These are phyloP conservation scores for Claviceps spartinae DNA, from an alignment of 2,329 filamentous ascomycete species.

Conservation along the genomic window DNA sequence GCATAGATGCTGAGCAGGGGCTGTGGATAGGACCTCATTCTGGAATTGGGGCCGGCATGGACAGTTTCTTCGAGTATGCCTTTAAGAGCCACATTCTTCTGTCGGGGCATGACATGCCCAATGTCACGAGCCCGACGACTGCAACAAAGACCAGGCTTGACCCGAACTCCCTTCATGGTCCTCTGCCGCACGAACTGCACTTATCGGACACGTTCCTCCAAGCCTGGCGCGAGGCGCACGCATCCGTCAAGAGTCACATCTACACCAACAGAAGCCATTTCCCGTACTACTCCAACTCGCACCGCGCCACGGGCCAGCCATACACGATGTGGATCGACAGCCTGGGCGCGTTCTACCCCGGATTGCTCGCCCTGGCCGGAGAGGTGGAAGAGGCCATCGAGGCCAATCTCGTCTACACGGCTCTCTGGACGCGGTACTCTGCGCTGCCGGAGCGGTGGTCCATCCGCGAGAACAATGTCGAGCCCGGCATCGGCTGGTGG, in stretches of 20 bases:
- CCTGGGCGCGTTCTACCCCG: conserved; percentile 87
- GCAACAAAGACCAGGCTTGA: conserved; percentile 39
- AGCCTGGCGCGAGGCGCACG: conserved; percentile 75
- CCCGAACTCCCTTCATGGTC: conserved; percentile 47
- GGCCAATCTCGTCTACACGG: conserved; percentile 80
- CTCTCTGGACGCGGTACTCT: conserved; percentile 89
- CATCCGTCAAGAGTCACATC: conserved; percentile 80
- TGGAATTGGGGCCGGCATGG: conserved; percentile 92
- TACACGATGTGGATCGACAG: conserved; percentile 94
- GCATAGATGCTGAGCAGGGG: conserved; percentile 83
- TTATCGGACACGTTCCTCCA: conserved; percentile 66
- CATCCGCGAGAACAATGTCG: conserved; percentile 66
- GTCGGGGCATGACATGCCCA: conserved; percentile 55
- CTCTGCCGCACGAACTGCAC: conserved; percentile 50
- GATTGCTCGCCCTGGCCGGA: conserved; percentile 71
- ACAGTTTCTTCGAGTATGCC: conserved; percentile 98
- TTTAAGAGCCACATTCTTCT: conserved; percentile 87
- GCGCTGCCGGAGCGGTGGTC: conserved; percentile 93
- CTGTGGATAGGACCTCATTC: conserved; percentile 79
- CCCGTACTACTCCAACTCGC: conserved; percentile 85
- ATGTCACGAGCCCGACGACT: conserved; percentile 24
- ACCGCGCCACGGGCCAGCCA: conserved; percentile 75
- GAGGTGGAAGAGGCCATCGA: conserved; percentile 84
- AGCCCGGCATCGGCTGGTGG: conserved; percentile 86
- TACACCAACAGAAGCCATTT: conserved; percentile 66